phyloP scores from a whole-genome alignment of 352 stramenopile species.

The Globisporangium orthogonon region DNA sequence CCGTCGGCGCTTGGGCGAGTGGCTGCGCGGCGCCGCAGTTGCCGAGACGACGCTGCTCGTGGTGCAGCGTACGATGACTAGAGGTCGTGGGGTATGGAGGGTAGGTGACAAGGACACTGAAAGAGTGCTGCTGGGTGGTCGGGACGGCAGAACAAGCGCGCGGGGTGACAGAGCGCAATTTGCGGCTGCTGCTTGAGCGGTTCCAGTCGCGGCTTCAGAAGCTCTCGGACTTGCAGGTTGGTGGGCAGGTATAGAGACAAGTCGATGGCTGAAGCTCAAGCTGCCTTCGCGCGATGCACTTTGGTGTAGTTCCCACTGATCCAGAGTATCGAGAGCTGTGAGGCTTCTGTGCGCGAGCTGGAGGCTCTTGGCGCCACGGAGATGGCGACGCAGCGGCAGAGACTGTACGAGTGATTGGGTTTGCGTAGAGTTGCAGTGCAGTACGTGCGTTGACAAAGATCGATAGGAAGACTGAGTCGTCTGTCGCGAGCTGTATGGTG shows the following conservation, averaged over 20 bases:
- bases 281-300: neutral
- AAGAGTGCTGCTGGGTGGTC: neutral
- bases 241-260: neutral
- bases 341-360: neutral
- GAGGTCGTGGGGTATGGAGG: neutral
- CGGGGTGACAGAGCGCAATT: constrained; percentile 10
- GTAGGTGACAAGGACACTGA: neutral
- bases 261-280: too few relatives aligned
- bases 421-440: neutral
- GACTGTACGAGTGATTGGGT: neutral
- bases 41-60: constrained; percentile 19
- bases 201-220: constrained; percentile 12
- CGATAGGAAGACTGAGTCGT: neutral
- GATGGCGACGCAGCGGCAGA: constrained; percentile 1
- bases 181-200: constrained; percentile 9
- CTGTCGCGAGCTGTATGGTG: neutral
- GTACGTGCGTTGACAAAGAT: neutral
- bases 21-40: neutral
- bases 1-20: constrained; percentile 13
- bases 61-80: constrained; percentile 17
- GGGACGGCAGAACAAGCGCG: constrained; percentile 8
- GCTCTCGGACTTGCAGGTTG: constrained; percentile 16
- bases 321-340: constrained; percentile 7
- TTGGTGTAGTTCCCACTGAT: constrained; percentile 3
- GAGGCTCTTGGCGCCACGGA: constrained; percentile 14